Percentiles rank a stretch among this genome's conserved stretches.
Evolutionary conservation across 2,329 filamentous ascomycete species (phyloP).

Genomic region (Penicillium sp.): DNA sequence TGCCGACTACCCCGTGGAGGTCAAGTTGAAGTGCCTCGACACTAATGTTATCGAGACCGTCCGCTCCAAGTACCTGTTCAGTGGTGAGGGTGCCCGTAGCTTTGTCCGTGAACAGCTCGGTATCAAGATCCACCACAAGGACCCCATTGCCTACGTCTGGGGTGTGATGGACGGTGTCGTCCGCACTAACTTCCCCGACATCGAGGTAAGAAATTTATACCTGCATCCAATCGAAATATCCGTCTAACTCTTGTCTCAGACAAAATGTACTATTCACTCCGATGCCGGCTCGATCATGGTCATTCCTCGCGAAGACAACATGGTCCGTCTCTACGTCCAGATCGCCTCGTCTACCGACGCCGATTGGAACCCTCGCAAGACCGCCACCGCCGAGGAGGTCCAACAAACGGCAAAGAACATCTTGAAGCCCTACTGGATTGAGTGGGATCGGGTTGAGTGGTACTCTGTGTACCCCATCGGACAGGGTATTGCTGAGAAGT

Average conservation of each 20-base stretch:
- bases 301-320: conserved; percentile 52
- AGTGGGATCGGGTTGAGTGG: conserved; percentile 66
- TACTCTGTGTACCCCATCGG: conserved; percentile 66
- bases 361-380: conserved; percentile 61
- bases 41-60: conserved; percentile 66
- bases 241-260: conserved; percentile 38
- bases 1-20: conserved; percentile 74
- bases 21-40: conserved; percentile 73
- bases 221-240: not conserved
- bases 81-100: conserved; percentile 61
- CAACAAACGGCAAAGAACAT: conserved; percentile 59
- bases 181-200: conserved; percentile 61
- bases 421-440: conserved; percentile 58
- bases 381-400: conserved; percentile 58
- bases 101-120: conserved; percentile 62
- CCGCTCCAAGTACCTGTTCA: conserved; percentile 62
- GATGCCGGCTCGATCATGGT: conserved; percentile 64
- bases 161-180: conserved; percentile 67
- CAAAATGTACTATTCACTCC: conserved; percentile 67
- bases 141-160: conserved; percentile 64
- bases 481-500: conserved; percentile 63
- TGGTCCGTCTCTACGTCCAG: conserved; percentile 54
- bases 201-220: conserved; percentile 46
- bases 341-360: conserved; percentile 61
- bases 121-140: conserved; percentile 64